phyloP scores from a whole-genome alignment of 352 stramenopile genomes.

The Phytophthora tubulina region DNA sequence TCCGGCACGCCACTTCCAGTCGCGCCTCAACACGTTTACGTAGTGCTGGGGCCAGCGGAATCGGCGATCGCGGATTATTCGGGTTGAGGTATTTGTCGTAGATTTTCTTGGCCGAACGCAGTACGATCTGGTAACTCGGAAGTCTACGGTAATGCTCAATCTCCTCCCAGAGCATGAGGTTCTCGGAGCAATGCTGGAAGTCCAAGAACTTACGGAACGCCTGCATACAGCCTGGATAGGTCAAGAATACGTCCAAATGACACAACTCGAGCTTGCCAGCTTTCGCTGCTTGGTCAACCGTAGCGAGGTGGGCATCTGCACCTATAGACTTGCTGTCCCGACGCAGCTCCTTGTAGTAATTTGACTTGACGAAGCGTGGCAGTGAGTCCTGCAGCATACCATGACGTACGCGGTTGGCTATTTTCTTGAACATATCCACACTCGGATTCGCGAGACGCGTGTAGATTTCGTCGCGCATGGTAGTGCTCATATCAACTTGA shows the following conservation, averaged over 20 bases:
- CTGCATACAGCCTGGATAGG: conserved; percentile 71
- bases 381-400: conserved; percentile 86
- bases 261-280: conserved; percentile 76
- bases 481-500: conserved; percentile 86
- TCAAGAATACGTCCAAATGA: conserved; percentile 80
- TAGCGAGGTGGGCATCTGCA: conserved; percentile 59
- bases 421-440: conserved; percentile 90
- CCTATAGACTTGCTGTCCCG: conserved; percentile 53
- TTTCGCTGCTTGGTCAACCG: conserved; percentile 73
- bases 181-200: conserved; percentile 81
- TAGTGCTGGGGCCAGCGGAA: conserved; percentile 62
- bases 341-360: conserved; percentile 73
- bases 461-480: conserved; percentile 84
- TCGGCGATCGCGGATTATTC: conserved; percentile 58
- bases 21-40: conserved; percentile 58
- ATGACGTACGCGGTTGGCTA: conserved; percentile 65
- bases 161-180: conserved; percentile 88
- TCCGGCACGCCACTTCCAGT: conserved; percentile 71
- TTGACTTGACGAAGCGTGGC: conserved; percentile 80
- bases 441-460: conserved; percentile 69
- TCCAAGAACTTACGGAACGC: conserved; percentile 80
- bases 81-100: conserved; percentile 89
- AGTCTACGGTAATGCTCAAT: conserved; percentile 85
- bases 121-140: conserved; percentile 86
- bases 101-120: conserved; percentile 86